Base-by-base conservation (phyloP, 441 rosid species). In the Corymbia citriodora region DNA sequence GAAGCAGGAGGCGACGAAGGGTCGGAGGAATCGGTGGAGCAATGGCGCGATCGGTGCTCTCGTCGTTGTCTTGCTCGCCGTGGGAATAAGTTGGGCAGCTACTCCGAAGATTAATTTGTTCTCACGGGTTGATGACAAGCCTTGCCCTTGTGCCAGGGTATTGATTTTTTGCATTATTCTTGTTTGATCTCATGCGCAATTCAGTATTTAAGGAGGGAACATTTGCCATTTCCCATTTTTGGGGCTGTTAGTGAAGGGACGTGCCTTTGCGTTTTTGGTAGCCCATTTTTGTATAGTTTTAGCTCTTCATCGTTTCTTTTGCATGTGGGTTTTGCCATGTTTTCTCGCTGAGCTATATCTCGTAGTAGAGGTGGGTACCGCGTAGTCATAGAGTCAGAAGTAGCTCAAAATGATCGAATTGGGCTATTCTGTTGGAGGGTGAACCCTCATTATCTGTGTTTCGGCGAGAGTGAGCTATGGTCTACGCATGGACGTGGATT, bases 121-220 rank as follows among this genome's bases (percentile, higher is more conserved):
- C 50, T 54, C n/a, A 11, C 74, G 68, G 40, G 61, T 17, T 48
- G 14, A 19, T 21, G 12, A 50, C 29, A 83, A 82, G 59, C 79
- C 88, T 53, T 89, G 90, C 17, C 61, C 52, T 87, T 89, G 90
- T n/a, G 90, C 88, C 68, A 57, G 85, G 90, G 90, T 89, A 82
- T 0, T 0, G 36, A 2, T 55, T 25, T 61, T 61, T 19, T 74
- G 85, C 85, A 45, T 23, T 6, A 23, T 79, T 45, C n/a, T 89
- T 36, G 87, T 33, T 88, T 72, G 49, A 52, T 54, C 65, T 49
- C 45, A 19, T 52, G 45, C 53, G 21, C 0, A 45, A 33, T 81
- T 79, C 52, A 79, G 85, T 12, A 27, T 23, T 36, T 74, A 10
- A 36, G 83, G 83, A 36, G 83, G 83, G 40, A 74, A 36, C 83